Percentiles rank a stretch among this genome's conserved stretches.
Conservation (phyloP, 805 yeast genomes). For the Ogataea nonfermentans region DNA sequence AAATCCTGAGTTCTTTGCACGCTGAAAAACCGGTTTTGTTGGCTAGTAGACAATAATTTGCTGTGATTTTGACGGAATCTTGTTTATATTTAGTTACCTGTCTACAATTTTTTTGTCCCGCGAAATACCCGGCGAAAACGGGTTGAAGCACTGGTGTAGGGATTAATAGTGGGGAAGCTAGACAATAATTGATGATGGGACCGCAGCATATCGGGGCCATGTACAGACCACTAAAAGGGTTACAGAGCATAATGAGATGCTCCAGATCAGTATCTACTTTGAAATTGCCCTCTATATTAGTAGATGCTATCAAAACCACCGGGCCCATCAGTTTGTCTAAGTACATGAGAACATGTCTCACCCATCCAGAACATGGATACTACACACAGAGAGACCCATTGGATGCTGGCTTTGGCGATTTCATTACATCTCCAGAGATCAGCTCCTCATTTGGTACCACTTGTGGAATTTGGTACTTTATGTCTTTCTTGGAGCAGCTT, state of each 20-base stretch:
- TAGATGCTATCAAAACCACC: constrained; percentile 56
- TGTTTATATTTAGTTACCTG: too few species aligned
- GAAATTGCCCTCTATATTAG: constrained; percentile 33
- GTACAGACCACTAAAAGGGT: neutral
- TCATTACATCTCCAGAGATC: constrained; percentile 83
- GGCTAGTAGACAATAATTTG: too few species aligned
- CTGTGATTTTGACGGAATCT: neutral
- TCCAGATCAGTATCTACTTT: neutral
- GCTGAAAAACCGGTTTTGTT: too few species aligned
- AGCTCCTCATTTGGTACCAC: constrained; percentile 86
- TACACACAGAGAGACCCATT: constrained; percentile 77
- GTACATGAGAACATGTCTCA: constrained; percentile 78
- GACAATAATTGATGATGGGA: too few species aligned
- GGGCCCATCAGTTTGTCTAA: constrained; percentile 76
- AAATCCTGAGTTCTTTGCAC: too few species aligned
- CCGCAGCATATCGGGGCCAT: too few species aligned
- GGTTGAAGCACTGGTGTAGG: neutral
- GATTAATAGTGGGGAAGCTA: neutral
- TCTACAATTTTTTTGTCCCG: neutral
- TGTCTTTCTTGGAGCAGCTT: constrained; percentile 57
- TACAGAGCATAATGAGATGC: too few species aligned
- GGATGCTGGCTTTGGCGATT: constrained; percentile 54
- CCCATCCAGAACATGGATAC: constrained; percentile 76
- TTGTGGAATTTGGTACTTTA: constrained; percentile 69
- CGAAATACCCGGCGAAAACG: neutral